phyloP scores from a whole-genome alignment of 164 flowering plant genomes.

The Vitis cinerea region DNA sequence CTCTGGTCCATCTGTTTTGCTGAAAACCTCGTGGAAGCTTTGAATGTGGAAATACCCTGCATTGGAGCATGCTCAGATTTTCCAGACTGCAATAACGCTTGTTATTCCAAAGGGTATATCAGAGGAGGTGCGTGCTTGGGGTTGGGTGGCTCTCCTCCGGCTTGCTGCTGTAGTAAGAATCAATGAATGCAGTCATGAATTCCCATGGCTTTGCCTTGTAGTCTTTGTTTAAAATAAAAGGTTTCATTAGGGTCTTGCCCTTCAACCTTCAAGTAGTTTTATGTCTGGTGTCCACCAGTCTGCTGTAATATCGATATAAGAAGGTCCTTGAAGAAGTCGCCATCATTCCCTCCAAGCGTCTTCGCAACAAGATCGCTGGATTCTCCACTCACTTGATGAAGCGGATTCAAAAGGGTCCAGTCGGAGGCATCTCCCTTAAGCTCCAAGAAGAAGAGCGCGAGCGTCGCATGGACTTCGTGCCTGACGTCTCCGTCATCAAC shows the following conservation, averaged over 20 bases:
- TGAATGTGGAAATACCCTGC: too few species aligned
- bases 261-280: too few species aligned
- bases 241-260: too few species aligned
- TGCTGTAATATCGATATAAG: too few species aligned
- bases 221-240: too few species aligned
- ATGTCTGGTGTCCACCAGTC: too few species aligned
- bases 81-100: conserved; percentile 1
- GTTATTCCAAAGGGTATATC: not conserved
- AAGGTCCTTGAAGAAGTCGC: conserved; percentile 73
- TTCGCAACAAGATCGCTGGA: conserved; percentile 82
- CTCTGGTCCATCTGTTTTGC: too few species aligned
- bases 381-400: conserved; percentile 80
- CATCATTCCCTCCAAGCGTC: conserved; percentile 73
- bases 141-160: not conserved
- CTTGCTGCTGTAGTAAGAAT: not conserved
- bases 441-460: conserved; percentile 81
- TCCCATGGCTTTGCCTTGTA: too few species aligned
- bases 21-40: too few species aligned
- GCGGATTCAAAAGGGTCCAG: conserved; percentile 73
- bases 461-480: conserved; percentile 78
- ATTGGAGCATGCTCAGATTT: too few species aligned
- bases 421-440: conserved; percentile 73
- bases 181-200: too few species aligned
- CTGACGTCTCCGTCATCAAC: conserved; percentile 64
- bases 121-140: not conserved